Base-by-base conservation (phyloP, 2,329 filamentous ascomycete species). In the Ophiostoma ulmi region DNA sequence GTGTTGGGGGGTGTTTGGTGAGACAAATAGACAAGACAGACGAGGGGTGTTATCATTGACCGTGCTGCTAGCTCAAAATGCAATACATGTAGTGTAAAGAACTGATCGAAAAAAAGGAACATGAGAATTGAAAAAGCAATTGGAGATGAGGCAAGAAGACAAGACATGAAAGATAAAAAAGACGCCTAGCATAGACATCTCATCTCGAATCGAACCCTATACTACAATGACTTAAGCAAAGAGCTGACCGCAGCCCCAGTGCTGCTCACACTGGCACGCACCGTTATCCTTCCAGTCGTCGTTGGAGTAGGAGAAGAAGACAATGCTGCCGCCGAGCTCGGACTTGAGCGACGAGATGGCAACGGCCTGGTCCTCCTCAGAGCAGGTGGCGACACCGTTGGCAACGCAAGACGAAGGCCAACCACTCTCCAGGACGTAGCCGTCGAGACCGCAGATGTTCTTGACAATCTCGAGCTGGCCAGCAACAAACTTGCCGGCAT, bases 361-460 rank as follows among this genome's bases (percentile, higher is more conserved):
- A 63, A 77, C 80, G 68, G 81, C 81, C 86, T 98, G 94, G 82
- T 94, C 83, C 1, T 78, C 61, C 5, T 75, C 68, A 75, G 91
- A 88, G 71, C 94, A 88, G 76, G 91, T 83, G 72, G 93, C 93
- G 26, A 78, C 78, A 72, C 92, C 92, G 81, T 95, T 94, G 82
- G 87, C 80, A 39, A 80, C 76, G 78, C 94, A 94, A 8, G 78
- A 75, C 70, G 83, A 88, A 74, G 94, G 94, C 93, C 94, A 98
- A 77, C 94, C 94, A 71, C 91, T 91, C 88, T 98, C 94, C 75
- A 96, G 85, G 82, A 94, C 92, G 84, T 92, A 88, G 75, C 89
- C 90, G 52, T 87, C 82, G 84, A 91, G 91, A 78, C 86, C 86
- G 87, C 94, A 98, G 76, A 92, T 75, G 65, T 80, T 79, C 78